Conservation (phyloP, 352 stramenopile species). For the Phytopythium mirpurense region DNA sequence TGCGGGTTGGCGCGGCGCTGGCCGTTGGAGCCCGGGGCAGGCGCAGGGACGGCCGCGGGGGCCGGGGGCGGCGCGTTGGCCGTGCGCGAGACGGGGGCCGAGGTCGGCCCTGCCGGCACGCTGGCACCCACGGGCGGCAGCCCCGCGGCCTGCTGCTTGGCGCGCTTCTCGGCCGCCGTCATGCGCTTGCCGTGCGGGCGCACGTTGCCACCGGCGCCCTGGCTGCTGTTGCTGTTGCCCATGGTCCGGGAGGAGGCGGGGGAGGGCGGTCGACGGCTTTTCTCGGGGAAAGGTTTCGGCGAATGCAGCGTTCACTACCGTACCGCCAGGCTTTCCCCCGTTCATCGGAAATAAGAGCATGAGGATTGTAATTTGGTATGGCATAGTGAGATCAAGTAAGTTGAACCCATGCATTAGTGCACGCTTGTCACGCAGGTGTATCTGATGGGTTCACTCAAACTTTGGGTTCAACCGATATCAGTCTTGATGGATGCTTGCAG, state of each 20-base stretch:
- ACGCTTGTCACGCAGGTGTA: too few species aligned
- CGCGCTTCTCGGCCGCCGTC: conserved; percentile 29
- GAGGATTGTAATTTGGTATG: too few species aligned
- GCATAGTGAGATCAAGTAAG: too few species aligned
- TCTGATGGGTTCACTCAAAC: too few species aligned
- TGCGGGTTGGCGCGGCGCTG: conserved; percentile 28
- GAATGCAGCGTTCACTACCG: too few species aligned
- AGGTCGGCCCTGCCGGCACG: conserved; percentile 11
- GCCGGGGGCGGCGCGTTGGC: conserved; percentile 16
- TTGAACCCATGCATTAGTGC: too few species aligned
- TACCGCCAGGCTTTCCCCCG: too few species aligned
- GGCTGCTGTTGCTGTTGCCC: conserved; percentile 71
- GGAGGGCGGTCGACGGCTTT: neutral
- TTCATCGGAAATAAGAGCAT: too few species aligned
- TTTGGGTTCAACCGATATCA: neutral
- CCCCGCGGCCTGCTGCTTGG: conserved; percentile 32
- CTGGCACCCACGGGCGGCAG: conserved; percentile 3
- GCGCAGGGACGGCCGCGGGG: conserved; percentile 6
- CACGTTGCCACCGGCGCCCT: conserved; percentile 22
- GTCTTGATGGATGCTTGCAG: too few species aligned
- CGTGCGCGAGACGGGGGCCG: conserved; percentile 7
- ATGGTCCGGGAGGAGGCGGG: conserved; percentile 15
- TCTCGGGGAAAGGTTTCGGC: neutral
- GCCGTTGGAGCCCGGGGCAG: conserved; percentile 12
- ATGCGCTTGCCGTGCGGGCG: conserved; percentile 35